These are phyloP conservation scores for Kregervanrija fluxuum DNA, from an alignment of 805 yeast species.

Conservation along the genomic window DNA sequence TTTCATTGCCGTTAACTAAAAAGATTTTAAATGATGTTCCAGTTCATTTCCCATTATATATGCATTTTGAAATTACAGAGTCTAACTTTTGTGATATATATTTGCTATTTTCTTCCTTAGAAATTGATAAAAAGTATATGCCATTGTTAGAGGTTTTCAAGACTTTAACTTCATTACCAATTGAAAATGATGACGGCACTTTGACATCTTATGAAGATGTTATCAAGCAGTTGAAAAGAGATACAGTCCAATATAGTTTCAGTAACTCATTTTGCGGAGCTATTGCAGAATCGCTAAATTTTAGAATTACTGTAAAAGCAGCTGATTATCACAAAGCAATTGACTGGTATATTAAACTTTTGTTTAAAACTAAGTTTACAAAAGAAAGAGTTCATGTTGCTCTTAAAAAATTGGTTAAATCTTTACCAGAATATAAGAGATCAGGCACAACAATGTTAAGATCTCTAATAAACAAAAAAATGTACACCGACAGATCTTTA, in stretches of 20 bases:
- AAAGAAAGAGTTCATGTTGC: slow-evolving; percentile 61
- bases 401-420: slow-evolving; percentile 52
- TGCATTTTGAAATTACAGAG: slow-evolving; percentile 73
- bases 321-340: slow-evolving; percentile 62
- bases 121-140: slow-evolving; percentile 43
- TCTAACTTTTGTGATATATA: slow-evolving; percentile 74
- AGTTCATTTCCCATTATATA: slow-evolving; percentile 50
- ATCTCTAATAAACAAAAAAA: slow-evolving; percentile 43
- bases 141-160: slow-evolving; percentile 61
- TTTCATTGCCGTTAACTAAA: slow-evolving; percentile 16
- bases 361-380: slow-evolving; percentile 66
- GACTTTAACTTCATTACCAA: slow-evolving; percentile 67
- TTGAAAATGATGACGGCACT: slow-evolving; percentile 54
- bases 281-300: slow-evolving; percentile 58
- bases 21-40: slow-evolving; percentile 29
- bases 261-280: slow-evolving; percentile 50
- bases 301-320: slow-evolving; percentile 54
- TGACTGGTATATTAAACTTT: slow-evolving; percentile 64
- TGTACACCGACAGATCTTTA: slow-evolving; percentile 52
- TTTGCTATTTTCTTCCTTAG: slow-evolving; percentile 49
- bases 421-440: slow-evolving; percentile 57
- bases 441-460: slow-evolving; percentile 57
- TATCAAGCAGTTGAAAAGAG: slow-evolving; percentile 64
- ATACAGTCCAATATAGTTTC: slow-evolving; percentile 55
- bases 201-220: slow-evolving; percentile 66